Evolutionary conservation across 176 grass and related monocot species (phyloP).

Genomic region (Neostapfia colusana): DNA sequence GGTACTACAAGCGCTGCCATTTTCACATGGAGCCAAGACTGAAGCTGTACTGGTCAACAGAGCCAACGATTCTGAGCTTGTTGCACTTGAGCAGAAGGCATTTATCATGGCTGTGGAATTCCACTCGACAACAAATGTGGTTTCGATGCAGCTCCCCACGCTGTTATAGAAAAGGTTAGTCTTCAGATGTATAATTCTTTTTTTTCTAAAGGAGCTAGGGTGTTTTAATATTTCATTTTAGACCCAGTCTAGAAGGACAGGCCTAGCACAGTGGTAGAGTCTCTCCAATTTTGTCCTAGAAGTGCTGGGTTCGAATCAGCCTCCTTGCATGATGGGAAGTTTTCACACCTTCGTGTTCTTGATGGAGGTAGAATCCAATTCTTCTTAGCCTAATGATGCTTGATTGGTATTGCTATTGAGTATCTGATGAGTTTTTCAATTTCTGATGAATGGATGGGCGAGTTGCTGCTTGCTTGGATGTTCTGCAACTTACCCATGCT

Average conservation of each 20-base stretch:
- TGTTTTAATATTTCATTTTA: slow-evolving; percentile 25
- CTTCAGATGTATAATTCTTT: slow-evolving; percentile 24
- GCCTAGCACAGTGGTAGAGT: too few relatives aligned
- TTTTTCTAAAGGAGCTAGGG: slow-evolving; percentile 3
- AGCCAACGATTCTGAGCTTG: slow-evolving; percentile 66
- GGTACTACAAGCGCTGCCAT: slow-evolving; percentile 54
- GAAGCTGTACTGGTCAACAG: slow-evolving; percentile 86
- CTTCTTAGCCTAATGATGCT: slow-evolving; percentile 11
- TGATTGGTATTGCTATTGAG: slow-evolving; percentile 18
- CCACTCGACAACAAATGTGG: slow-evolving; percentile 40
- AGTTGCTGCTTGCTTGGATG: slow-evolving; percentile 90
- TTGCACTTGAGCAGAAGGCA: slow-evolving; percentile 72
- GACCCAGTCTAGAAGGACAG: too few relatives aligned
- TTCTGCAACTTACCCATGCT: slow-evolving; percentile 94
- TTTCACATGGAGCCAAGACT: slow-evolving; percentile 56
- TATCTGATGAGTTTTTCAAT: slow-evolving; percentile 24
- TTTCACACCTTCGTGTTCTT: slow-evolving; percentile 90
- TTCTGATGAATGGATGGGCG: slow-evolving; percentile 52
- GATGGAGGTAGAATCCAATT: slow-evolving; percentile 66
- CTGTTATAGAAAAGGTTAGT: slow-evolving; percentile 85
- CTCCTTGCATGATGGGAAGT: slow-evolving; percentile 96
- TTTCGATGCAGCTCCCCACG: slow-evolving; percentile 65
- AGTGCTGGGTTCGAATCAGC: too few relatives aligned
- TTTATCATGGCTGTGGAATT: slow-evolving; percentile 56
- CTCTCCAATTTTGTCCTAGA: too few relatives aligned